Conservation (phyloP, 1,139 yeast species). For the Debaryomyces singareniensis region DNA sequence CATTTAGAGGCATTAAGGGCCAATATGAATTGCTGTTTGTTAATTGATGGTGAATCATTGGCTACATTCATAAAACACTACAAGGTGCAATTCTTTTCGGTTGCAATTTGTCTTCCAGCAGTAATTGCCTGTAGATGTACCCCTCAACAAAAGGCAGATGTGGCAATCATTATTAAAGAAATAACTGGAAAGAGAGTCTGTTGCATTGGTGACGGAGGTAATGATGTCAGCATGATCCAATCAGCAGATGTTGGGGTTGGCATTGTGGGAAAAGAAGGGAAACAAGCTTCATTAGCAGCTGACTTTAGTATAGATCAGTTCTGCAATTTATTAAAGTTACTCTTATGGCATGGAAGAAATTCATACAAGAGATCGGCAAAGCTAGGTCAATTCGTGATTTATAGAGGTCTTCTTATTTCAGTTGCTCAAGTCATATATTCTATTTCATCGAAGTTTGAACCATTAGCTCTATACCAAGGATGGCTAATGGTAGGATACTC, state of each 20-base stretch:
- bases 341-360: constrained; percentile 97
- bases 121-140: constrained; percentile 98
- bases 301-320: constrained; percentile 93
- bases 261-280: constrained; percentile 97
- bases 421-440: constrained; percentile 97
- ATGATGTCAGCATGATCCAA: constrained; percentile 98
- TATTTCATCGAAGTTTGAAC: constrained; percentile 80
- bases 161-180: constrained; percentile 72
- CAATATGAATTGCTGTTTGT: constrained; percentile 67
- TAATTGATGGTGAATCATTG: constrained; percentile 93
- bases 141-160: constrained; percentile 98
- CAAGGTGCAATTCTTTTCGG: constrained; percentile 65
- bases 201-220: constrained; percentile 99
- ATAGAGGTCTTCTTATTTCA: constrained; percentile 88
- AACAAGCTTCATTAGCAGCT: constrained; percentile 95
- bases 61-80: constrained; percentile 59
- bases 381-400: constrained; percentile 91
- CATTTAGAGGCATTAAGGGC: constrained; percentile 65
- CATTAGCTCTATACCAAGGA: constrained; percentile 90
- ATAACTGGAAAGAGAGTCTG: constrained; percentile 86
- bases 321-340: constrained; percentile 76
- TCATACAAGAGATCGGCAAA: constrained; percentile 94
- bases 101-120: constrained; percentile 76
- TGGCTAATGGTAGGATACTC: constrained; percentile 99
- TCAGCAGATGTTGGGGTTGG: constrained; percentile 99